These are phyloP conservation scores for Penicillium paxilli DNA, from an alignment of 495 filamentous ascomycete genomes.

Conservation along the genomic window DNA sequence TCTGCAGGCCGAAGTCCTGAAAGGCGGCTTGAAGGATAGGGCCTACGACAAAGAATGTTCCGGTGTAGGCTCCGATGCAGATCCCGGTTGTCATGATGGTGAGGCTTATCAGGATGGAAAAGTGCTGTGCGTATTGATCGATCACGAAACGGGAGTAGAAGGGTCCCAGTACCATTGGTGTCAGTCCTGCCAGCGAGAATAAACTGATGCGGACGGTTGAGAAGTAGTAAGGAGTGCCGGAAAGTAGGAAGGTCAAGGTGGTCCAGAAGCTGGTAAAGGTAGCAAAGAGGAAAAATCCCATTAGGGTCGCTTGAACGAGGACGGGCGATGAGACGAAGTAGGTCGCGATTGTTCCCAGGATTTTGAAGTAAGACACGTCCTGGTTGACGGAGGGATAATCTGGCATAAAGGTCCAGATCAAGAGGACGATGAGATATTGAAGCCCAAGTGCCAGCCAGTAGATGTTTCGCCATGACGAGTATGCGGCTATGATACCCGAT, in stretches of 20 bases:
- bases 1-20: constrained; percentile 73
- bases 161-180: constrained; percentile 64
- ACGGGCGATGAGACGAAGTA: constrained; percentile 65
- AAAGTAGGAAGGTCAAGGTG: constrained; percentile 77
- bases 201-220: constrained; percentile 67
- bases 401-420: constrained; percentile 75
- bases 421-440: constrained; percentile 64
- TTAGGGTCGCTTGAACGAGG: constrained; percentile 64
- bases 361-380: constrained; percentile 55
- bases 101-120: constrained; percentile 65
- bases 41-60: constrained; percentile 65
- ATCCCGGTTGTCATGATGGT: constrained; percentile 60
- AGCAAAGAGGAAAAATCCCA: constrained; percentile 53
- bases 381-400: constrained; percentile 79
- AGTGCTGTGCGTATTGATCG: constrained; percentile 63
- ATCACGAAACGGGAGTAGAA: constrained; percentile 70
- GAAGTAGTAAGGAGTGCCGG: constrained; percentile 67
- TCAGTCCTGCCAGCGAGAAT: constrained; percentile 76
- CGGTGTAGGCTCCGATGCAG: constrained; percentile 67
- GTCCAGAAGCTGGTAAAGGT: constrained; percentile 80
- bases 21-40: constrained; percentile 74
- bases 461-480: constrained; percentile 69
- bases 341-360: constrained; percentile 62
- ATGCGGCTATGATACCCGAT: constrained; percentile 72
- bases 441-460: constrained; percentile 80